These are phyloP conservation scores for Aspergillus bridgeri DNA, from an alignment of 495 filamentous ascomycete species.

Conservation along the genomic window DNA sequence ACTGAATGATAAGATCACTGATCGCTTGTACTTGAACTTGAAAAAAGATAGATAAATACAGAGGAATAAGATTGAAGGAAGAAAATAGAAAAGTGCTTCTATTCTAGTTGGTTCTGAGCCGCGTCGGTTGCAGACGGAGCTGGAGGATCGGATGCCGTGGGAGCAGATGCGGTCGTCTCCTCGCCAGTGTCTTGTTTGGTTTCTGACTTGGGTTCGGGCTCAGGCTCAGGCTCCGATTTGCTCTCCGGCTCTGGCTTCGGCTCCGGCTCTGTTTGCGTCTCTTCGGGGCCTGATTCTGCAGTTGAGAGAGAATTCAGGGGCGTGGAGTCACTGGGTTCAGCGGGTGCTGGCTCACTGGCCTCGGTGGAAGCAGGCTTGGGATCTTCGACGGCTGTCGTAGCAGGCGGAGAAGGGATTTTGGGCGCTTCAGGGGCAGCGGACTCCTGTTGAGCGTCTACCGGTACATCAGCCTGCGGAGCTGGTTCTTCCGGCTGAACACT, in stretches of 20 bases:
- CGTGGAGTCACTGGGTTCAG: not conserved
- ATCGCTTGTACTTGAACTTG: not conserved
- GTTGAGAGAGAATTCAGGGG: not conserved
- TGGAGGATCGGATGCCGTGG: not conserved
- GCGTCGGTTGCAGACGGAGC: not conserved
- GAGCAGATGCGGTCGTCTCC: not conserved
- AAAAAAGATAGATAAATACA: not conserved
- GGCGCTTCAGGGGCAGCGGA: not conserved
- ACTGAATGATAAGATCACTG: not conserved
- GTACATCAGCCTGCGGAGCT: not conserved
- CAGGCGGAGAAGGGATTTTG: not conserved
- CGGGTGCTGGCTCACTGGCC: not conserved
- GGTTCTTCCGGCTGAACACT: constrained; percentile 4
- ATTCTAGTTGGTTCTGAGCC: not conserved
- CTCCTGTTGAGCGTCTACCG: not conserved
- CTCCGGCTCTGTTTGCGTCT: constrained; percentile 3
- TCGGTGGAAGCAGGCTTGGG: not conserved
- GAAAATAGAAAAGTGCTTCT: not conserved
- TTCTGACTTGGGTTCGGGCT: not conserved
- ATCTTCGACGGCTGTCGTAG: not conserved
- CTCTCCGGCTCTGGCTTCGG: not conserved
- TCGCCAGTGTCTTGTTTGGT: not conserved
- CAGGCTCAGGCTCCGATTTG: not conserved
- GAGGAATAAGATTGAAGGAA: not conserved
- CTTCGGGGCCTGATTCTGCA: not conserved